Percentiles rank a stretch among this genome's conserved stretches.
These are phyloP conservation scores for Mycena metata DNA, from an alignment of 768 basidiomycete genomes.

Conservation along the genomic window DNA sequence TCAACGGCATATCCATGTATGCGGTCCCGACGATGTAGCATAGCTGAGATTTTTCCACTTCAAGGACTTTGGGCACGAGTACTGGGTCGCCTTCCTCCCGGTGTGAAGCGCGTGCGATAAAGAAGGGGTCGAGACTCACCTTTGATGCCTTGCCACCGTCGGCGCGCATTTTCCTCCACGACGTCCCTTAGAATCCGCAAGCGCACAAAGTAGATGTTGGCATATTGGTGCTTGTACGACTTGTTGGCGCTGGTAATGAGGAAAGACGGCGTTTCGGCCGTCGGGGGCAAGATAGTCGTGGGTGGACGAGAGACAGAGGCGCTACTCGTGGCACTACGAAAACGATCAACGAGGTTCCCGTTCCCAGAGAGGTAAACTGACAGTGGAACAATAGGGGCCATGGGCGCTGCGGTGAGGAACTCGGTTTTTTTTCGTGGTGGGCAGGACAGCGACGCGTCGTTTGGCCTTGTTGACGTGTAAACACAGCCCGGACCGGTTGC, in stretches of 20 bases:
- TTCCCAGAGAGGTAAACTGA: constrained; percentile 3
- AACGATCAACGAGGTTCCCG: background rate
- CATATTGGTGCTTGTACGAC: constrained; percentile 69
- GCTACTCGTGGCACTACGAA: constrained; percentile 41
- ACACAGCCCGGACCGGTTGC: background rate
- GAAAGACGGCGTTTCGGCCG: constrained; percentile 59
- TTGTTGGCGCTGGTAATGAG: constrained; percentile 56
- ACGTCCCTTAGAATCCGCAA: constrained; percentile 56
- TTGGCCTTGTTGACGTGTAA: constrained; percentile 52
- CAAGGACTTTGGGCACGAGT: constrained; percentile 85
- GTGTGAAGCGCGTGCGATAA: background rate
- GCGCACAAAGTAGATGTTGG: constrained; percentile 69
- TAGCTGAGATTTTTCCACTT: constrained; percentile 85
- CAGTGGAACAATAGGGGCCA: constrained; percentile 20
- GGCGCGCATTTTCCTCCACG: constrained; percentile 56
- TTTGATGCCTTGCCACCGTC: constrained; percentile 56
- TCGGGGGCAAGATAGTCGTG: constrained; percentile 55
- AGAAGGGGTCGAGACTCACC: constrained; percentile 48
- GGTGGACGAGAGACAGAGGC: constrained; percentile 49
- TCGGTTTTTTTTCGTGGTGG: too few relatives aligned
- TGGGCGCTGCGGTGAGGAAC: too few relatives aligned
- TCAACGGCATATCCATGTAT: constrained; percentile 99
- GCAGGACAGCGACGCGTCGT: too few relatives aligned
- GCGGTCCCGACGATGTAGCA: constrained; percentile 96
- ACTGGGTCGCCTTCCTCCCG: constrained; percentile 71